Conservation (phyloP, 352 stramenopile genomes). For the Pythium brassicae region DNA sequence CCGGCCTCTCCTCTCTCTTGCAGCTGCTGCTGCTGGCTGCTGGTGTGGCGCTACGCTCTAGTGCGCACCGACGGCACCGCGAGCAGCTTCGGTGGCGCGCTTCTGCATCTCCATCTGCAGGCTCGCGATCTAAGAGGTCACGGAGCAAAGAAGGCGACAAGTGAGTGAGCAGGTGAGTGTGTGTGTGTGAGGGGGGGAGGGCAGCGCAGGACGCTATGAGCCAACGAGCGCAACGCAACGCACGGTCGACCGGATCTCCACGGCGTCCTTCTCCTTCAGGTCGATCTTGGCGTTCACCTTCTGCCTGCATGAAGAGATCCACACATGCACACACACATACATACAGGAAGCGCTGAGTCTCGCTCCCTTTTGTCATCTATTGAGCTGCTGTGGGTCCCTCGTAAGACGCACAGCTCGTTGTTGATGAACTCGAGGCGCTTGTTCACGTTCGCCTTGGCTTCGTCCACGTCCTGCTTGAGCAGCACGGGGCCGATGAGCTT, state of each 20-base stretch:
- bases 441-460: slow-evolving; percentile 93
- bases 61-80: slow-evolving; percentile 37
- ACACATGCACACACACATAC: no score
- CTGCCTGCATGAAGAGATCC: slow-evolving; percentile 30
- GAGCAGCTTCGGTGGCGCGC: slow-evolving; percentile 69
- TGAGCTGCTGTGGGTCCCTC: no score
- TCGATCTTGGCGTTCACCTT: slow-evolving; percentile 88
- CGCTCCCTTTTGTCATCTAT: neutral
- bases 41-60: no score
- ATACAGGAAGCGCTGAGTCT: no score
- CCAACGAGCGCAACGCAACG: slow-evolving; percentile 13
- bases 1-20: no score
- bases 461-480: slow-evolving; percentile 92
- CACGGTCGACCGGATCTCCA: slow-evolving; percentile 85
- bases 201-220: no score
- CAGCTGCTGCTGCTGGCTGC: no score
- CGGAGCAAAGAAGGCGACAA: neutral
- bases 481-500: slow-evolving; percentile 95
- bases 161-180: slow-evolving; percentile 1
- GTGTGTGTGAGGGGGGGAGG: no score
- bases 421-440: slow-evolving; percentile 97
- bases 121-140: slow-evolving; percentile 68
- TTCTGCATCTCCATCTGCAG: slow-evolving; percentile 90
- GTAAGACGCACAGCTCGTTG: slow-evolving; percentile 78
- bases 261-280: slow-evolving; percentile 87